These are phyloP conservation scores for Fusarium sp. DNA, from an alignment of 2,329 filamentous ascomycete genomes.

Conservation along the genomic window DNA sequence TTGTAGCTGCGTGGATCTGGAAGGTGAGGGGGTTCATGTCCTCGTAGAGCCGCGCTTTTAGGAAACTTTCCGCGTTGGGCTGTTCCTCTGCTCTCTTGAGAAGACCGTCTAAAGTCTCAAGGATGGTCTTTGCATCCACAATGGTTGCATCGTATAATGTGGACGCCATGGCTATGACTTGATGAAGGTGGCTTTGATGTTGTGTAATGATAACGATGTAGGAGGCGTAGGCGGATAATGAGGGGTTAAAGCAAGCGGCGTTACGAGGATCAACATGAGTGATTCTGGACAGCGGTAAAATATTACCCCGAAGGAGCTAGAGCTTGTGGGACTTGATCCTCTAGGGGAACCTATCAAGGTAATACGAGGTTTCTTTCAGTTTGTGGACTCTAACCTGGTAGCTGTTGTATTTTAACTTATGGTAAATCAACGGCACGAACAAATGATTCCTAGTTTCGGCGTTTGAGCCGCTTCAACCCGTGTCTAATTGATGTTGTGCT, in stretches of 20 bases:
- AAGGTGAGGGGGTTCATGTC: conserved; percentile 54
- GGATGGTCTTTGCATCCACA: conserved; percentile 39
- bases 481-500: background rate
- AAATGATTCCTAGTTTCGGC: background rate
- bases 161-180: conserved; percentile 32
- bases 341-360: background rate
- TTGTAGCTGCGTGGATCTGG: conserved; percentile 49
- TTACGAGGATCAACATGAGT: background rate
- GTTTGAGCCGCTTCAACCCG: background rate
- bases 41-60: conserved; percentile 47
- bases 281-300: background rate
- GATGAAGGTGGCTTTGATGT: background rate
- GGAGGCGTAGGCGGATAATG: background rate
- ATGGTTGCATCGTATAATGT: conserved; percentile 51
- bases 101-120: conserved; percentile 45
- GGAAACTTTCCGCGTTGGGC: conserved; percentile 44
- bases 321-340: background rate
- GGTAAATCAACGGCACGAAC: background rate
- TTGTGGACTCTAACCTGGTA: background rate
- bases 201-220: background rate
- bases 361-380: background rate
- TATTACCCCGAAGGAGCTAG: background rate
- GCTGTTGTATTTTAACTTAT: background rate
- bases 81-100: conserved; percentile 48
- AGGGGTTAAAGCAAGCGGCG: background rate